phyloP scores from a whole-genome alignment of 208 protist genomes.

The Lotmaria passim region DNA sequence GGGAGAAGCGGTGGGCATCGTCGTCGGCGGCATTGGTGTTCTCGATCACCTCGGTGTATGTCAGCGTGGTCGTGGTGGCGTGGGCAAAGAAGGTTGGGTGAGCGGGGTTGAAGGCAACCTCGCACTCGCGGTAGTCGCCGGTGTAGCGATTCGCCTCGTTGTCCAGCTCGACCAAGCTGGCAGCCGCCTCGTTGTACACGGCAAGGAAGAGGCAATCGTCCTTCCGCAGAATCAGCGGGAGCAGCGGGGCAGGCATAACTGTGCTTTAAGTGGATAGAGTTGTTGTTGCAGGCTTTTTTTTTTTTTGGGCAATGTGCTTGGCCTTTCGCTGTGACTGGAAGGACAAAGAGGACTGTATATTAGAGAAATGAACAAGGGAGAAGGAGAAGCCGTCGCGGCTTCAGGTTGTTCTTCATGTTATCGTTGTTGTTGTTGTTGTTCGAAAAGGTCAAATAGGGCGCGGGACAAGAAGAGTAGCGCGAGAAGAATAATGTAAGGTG shows the following conservation, averaged over 20 bases:
- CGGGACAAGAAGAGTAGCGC: too few relatives aligned
- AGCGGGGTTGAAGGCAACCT: slow-evolving; percentile 73
- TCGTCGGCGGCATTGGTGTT: slow-evolving; percentile 22
- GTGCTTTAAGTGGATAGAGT: not conserved
- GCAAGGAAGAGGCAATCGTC: slow-evolving; percentile 70
- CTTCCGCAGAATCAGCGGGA: slow-evolving; percentile 81
- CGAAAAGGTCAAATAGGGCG: too few relatives aligned
- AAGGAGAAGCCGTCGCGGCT: too few relatives aligned
- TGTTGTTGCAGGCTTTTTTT: not conserved
- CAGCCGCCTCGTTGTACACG: slow-evolving; percentile 66
- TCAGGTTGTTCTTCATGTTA: too few relatives aligned
- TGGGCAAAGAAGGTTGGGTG: slow-evolving; percentile 69
- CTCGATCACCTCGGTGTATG: slow-evolving; percentile 63
- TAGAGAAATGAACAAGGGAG: not conserved
- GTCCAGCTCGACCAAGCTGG: slow-evolving; percentile 54
- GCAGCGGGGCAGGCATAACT: slow-evolving; percentile 21
- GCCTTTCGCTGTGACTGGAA: not conserved
- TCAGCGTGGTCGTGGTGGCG: slow-evolving; percentile 73
- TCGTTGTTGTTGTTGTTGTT: too few relatives aligned
- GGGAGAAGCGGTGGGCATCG: slow-evolving; percentile 22
- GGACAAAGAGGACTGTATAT: not conserved
- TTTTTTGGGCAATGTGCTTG: too few relatives aligned
- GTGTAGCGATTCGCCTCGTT: slow-evolving; percentile 40
- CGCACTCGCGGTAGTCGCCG: slow-evolving; percentile 86
- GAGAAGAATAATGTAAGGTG: too few relatives aligned